phyloP scores from a whole-genome alignment of 306 rosid genomes.

The Pterocarpus macrocarpus region DNA sequence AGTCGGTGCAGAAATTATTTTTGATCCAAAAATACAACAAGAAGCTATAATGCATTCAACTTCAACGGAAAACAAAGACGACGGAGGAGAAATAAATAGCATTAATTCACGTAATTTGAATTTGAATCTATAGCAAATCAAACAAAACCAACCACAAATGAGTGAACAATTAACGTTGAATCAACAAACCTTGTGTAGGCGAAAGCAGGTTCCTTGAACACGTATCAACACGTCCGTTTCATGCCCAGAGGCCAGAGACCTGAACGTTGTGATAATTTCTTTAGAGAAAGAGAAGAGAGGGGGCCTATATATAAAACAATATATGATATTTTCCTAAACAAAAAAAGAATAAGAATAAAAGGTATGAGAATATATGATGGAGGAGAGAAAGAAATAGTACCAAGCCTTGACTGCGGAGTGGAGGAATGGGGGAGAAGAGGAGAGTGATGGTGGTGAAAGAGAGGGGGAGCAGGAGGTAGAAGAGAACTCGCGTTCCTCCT shows the following conservation, averaged over 20 bases:
- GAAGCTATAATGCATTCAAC: background rate
- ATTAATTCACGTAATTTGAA: background rate
- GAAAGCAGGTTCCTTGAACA: constrained; percentile 79
- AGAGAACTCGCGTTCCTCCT: constrained; percentile 73
- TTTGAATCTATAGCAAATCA: background rate
- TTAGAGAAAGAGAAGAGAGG: background rate
- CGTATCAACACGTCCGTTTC: constrained; percentile 66
- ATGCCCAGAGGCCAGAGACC: constrained; percentile 62
- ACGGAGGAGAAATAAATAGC: background rate
- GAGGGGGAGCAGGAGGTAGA: constrained; percentile 70
- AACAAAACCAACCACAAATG: background rate
- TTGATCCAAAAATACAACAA: background rate
- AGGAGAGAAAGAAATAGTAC: constrained; percentile 34
- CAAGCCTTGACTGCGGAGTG: constrained; percentile 67
- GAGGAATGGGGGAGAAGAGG: constrained; percentile 74
- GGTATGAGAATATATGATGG: background rate
- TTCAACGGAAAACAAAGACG: background rate
- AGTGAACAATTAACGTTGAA: background rate
- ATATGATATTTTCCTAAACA: too few relatives aligned
- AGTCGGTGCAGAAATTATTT: background rate
- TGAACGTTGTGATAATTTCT: constrained; percentile 20
- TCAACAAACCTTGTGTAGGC: constrained; percentile 77
- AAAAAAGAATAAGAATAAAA: background rate
- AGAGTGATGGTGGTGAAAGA: constrained; percentile 62
- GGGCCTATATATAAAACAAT: background rate